phyloP scores from a whole-genome alignment of 2,329 filamentous ascomycete species.

The Hypoxylon sp. region DNA sequence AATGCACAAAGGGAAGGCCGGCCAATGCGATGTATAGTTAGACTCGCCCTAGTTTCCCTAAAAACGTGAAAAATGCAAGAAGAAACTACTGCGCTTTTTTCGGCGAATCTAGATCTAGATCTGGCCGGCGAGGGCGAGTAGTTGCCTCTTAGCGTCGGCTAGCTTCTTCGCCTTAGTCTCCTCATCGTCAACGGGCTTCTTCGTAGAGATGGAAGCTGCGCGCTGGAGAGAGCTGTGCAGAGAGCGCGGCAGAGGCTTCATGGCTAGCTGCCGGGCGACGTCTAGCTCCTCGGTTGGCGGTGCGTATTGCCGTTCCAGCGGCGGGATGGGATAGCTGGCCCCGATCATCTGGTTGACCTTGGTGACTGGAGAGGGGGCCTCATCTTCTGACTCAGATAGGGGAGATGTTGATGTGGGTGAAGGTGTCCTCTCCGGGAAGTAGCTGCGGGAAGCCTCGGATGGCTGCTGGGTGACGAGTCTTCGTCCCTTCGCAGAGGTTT shows the following conservation, averaged over 20 bases:
- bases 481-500: conserved; percentile 13
- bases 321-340: conserved; percentile 48
- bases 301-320: conserved; percentile 50
- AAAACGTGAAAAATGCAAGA: background rate
- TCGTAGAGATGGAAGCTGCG: conserved; percentile 41
- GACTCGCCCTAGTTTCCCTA: background rate
- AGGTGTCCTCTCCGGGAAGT: conserved; percentile 41
- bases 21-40: conserved; percentile 8
- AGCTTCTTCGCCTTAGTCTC: conserved; percentile 59
- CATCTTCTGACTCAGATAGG: conserved; percentile 51
- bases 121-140: conserved; percentile 56
- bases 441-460: conserved; percentile 41
- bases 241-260: conserved; percentile 51
- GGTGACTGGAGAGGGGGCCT: conserved; percentile 17
- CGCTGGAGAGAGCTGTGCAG: conserved; percentile 51
- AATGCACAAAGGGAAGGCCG: conserved; percentile 38
- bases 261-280: conserved; percentile 52
- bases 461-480: conserved; percentile 29
- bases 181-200: conserved; percentile 47
- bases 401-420: conserved; percentile 20
- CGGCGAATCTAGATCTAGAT: conserved; percentile 32
- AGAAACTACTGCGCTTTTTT: background rate
- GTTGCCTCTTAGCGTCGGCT: conserved; percentile 64
- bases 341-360: conserved; percentile 37
- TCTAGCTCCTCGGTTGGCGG: conserved; percentile 50